Base-by-base conservation (phyloP, 108 stramenopile species). In the Poteriospumella lacustris region DNA sequence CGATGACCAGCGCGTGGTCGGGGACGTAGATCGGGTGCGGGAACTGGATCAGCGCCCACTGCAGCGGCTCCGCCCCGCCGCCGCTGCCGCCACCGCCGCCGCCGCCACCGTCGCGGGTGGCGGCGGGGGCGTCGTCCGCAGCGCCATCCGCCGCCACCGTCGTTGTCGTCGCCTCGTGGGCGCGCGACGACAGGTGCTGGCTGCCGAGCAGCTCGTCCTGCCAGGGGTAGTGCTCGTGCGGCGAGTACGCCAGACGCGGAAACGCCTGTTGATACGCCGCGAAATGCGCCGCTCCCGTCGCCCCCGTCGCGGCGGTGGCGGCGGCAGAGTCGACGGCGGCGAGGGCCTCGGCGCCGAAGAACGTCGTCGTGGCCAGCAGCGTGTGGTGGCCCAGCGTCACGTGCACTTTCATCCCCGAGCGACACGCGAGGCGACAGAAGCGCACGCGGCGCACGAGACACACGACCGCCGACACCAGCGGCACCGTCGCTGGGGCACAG, bases 311-410 rank as follows among this genome's bases (percentile, higher is more conserved):
- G 1, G 29, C n/a, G n/a, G 34, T 42, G 15, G 29, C 28, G 5
- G 2, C 62, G 1, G 9, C 75, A 15, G 0, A 33, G 39, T 28
- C 72, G n/a, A n/a, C n/a, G n/a, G n/a, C n/a, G n/a, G n/a, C n/a
- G n/a, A n/a, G n/a, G n/a, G n/a, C n/a, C n/a, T 77, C 76, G 33
- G 92, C 95, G 2, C 98, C 98, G 88, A 95, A 97, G 85, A 97
- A 99, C 1, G 91, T 90, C 0, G 91, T 92, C n/a, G 90, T 91
- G 12, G 94, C 97, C 93, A 97, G 91, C 1, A 95, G 90, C 0
- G 98, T 99, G 31, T 87, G 81, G 84, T 99, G 97, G 0, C 98
- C 98, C 2, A 97, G 88, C 44, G 92, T 91, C 26, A 99, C 85
- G 76, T 99, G 98, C 75, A 92, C 90, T 69, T 91, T 93, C 15